Base-by-base conservation (phyloP, 495 filamentous ascomycete genomes). In the Cairneyella variabilis region DNA sequence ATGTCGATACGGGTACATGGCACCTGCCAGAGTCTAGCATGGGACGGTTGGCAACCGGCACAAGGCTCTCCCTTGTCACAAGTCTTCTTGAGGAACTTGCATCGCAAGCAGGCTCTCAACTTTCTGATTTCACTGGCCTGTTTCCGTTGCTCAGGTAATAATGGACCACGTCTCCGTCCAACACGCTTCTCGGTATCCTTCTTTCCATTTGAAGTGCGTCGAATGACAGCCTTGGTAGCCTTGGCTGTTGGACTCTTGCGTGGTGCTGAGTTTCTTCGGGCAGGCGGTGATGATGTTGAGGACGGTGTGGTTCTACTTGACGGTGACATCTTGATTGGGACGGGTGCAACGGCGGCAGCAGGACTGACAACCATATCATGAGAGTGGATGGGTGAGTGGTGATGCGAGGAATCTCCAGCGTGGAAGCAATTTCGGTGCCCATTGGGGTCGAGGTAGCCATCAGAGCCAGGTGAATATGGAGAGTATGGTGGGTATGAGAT, bases 31-130 rank as follows among this genome's bases (percentile, higher is more conserved):
- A 96, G 75, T 50, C 91, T 83, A 41, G 91, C 90, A 65, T 96
- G 91, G 4, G 90, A 90, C 14, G 91, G 91, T 69, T 93, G 87
- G 74, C 91, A 96, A 17, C 91, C 91, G 62, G 83, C 85, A 69
- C 91, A 96, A 34, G 91, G 90, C 69, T 96, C 90, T 49, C 91
- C 91, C 71, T 89, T 95, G 69, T 96, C 91, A 65, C 91, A 96
- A 48, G 90, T 96, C 80, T 96, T 96, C 80, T 96, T 96, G 60
- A 96, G 76, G 71, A 96, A 96, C 70, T 95, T 96, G 79, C 91
- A 96, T n/a, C 91, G 84, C 42, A 96, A 75, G 67, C 91, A 96
- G 27, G 91, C 91, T 56, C 90, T 80, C 59, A 96, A 74, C 68
- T 96, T 96, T 60, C 91, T 81, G 56, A 96, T 96, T 70, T 96